These are phyloP conservation scores for Tolypocladium inflatum DNA, from an alignment of 2,329 filamentous ascomycete genomes.

Conservation along the genomic window DNA sequence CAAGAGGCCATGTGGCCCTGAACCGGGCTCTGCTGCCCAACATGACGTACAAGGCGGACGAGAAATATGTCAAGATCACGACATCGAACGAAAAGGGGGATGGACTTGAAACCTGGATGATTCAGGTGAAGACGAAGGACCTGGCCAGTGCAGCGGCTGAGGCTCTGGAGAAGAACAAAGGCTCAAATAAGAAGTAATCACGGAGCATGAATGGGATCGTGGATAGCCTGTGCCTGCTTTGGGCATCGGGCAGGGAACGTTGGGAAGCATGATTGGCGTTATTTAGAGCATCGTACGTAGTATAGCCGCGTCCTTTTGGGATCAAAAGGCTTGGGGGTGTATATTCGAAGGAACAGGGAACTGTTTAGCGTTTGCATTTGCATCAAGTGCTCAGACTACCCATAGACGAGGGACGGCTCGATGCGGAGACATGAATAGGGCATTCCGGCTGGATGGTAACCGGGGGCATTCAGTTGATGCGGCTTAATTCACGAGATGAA, in stretches of 20 bases:
- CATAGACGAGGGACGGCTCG: not conserved
- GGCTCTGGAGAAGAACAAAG: conserved; percentile 43
- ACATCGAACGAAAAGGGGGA: conserved; percentile 48
- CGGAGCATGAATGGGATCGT: not conserved
- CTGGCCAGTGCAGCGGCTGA: conserved; percentile 44
- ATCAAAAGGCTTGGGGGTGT: not conserved
- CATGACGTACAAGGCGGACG: conserved; percentile 51
- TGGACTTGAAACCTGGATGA: conserved; percentile 58
- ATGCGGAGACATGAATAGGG: not conserved
- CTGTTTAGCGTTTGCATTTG: not conserved
- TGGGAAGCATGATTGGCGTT: conserved; percentile 6
- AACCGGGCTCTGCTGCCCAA: conserved; percentile 57
- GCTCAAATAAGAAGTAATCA: conserved; percentile 42
- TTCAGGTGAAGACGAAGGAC: conserved; percentile 59
- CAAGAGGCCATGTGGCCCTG: conserved; percentile 62
- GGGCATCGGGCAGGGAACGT: not conserved
- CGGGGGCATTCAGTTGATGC: not conserved
- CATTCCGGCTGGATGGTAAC: not conserved
- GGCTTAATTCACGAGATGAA: not conserved
- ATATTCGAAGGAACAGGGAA: not conserved
- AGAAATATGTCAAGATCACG: conserved; percentile 51
- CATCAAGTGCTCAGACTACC: not conserved
- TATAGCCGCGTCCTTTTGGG: not conserved
- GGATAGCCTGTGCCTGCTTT: not conserved
- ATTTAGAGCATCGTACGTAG: conserved; percentile 5